These are phyloP conservation scores for Krasilnikovozyma curviuscula DNA, from an alignment of 768 basidiomycete species.

Conservation along the genomic window DNA sequence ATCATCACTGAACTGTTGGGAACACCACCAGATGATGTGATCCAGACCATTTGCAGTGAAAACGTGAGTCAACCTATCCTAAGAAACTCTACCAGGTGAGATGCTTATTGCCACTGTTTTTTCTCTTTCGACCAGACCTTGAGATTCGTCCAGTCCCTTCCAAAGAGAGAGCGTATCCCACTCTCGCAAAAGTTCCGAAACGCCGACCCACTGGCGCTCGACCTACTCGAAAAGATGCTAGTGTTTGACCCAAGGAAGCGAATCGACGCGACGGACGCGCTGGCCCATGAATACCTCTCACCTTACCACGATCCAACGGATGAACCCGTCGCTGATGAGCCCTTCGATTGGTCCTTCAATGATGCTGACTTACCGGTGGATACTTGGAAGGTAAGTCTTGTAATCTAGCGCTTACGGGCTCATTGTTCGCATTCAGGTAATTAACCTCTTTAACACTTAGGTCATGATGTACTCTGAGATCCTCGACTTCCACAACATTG, in stretches of 20 bases:
- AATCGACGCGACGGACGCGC: conserved; percentile 78
- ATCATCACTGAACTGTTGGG: conserved; percentile 97
- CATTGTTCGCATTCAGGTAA: background rate
- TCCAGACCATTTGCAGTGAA: conserved; percentile 92
- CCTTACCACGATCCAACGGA: conserved; percentile 98
- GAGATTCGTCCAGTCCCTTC: conserved; percentile 92
- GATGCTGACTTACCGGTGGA: conserved; percentile 96
- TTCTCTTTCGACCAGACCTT: conserved; percentile 45
- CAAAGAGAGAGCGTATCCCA: conserved; percentile 86
- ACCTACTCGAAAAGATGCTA: conserved; percentile 94
- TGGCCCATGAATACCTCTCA: conserved; percentile 79
- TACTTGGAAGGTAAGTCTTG: conserved; percentile 67
- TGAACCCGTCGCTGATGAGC: conserved; percentile 78
- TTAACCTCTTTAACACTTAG: background rate
- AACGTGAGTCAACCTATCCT: conserved; percentile 43
- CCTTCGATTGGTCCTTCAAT: conserved; percentile 99
- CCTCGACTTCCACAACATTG: conserved; percentile 31
- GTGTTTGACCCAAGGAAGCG: conserved; percentile 96
- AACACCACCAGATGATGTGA: conserved; percentile 99
- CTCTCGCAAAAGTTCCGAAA: conserved; percentile 90
- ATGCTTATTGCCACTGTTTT: background rate
- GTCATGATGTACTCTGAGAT: conserved; percentile 99
- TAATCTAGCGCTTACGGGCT: too few relatives aligned
- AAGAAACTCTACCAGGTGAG: too few relatives aligned
- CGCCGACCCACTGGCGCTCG: conserved; percentile 78